These are phyloP conservation scores for Ceratocystiopsis brevicomis DNA, from an alignment of 2,329 filamentous ascomycete species.

Conservation along the genomic window DNA sequence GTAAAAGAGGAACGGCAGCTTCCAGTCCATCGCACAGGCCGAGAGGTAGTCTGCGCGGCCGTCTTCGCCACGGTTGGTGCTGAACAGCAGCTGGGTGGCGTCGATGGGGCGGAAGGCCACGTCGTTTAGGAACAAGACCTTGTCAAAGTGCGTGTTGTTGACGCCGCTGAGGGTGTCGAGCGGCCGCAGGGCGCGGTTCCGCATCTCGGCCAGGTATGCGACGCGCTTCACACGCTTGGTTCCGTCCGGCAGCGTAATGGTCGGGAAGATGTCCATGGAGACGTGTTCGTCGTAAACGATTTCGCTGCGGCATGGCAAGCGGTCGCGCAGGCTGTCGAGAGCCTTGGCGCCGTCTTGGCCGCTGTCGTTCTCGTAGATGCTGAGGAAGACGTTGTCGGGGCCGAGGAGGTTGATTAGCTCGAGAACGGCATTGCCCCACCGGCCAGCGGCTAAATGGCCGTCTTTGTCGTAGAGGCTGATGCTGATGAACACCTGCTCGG, in stretches of 20 bases:
- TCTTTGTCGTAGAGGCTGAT: slow-evolving; percentile 48
- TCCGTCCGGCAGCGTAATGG: slow-evolving; percentile 42
- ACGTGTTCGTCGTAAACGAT: slow-evolving; percentile 43
- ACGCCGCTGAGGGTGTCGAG: slow-evolving; percentile 29
- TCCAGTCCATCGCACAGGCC: slow-evolving; percentile 53
- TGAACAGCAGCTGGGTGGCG: slow-evolving; percentile 39
- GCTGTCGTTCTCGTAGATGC: slow-evolving; percentile 56
- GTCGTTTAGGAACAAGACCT: slow-evolving; percentile 49
- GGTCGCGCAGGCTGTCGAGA: slow-evolving; percentile 31
- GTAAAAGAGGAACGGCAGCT: slow-evolving; percentile 48
- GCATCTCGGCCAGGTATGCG: slow-evolving; percentile 53
- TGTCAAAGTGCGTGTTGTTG: slow-evolving; percentile 28
- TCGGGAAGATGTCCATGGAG: slow-evolving; percentile 34
- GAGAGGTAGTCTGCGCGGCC: slow-evolving; percentile 42
- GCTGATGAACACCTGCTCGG: slow-evolving; percentile 56
- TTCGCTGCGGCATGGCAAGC: slow-evolving; percentile 23
- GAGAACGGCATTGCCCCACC: slow-evolving; percentile 43
- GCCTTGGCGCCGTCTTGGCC: slow-evolving; percentile 35
- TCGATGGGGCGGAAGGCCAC: slow-evolving; percentile 33
- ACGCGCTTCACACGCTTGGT: slow-evolving; percentile 48
- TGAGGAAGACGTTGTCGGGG: slow-evolving; percentile 47
- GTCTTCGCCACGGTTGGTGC: slow-evolving; percentile 32
- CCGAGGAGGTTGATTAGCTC: slow-evolving; percentile 47
- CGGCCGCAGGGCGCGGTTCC: slow-evolving; percentile 50
- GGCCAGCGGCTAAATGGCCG: slow-evolving; percentile 39